Evolutionary conservation across 805 yeast genomes (phyloP).

Genomic region (Kluyveromyces lactis): DNA sequence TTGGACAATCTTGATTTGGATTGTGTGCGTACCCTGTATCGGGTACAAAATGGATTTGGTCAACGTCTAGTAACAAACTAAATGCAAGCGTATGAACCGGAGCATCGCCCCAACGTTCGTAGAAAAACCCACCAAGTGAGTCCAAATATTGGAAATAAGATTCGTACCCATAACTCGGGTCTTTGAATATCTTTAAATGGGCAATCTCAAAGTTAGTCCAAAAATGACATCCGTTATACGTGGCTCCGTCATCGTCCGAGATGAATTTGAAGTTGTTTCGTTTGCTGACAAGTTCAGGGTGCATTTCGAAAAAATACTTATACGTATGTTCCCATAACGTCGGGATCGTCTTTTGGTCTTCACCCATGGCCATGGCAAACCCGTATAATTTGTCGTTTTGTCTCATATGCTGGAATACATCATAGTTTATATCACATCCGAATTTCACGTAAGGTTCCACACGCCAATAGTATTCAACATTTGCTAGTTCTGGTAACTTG

Average conservation of each 20-base stretch:
- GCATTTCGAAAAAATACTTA: conserved; percentile 43
- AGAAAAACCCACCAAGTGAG: conserved; percentile 69
- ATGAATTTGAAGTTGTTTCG: conserved; percentile 60
- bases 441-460: conserved; percentile 68
- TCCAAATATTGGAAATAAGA: conserved; percentile 60
- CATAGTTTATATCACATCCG: conserved; percentile 64
- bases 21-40: conserved; percentile 72
- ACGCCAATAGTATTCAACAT: conserved; percentile 72
- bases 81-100: conserved; percentile 80
- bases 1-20: conserved; percentile 74
- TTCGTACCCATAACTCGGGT: conserved; percentile 46
- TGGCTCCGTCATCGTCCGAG: conserved; percentile 39
- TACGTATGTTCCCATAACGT: conserved; percentile 62
- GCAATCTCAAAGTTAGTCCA: conserved; percentile 89
- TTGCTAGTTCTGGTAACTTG: conserved; percentile 50
- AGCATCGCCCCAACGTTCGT: conserved; percentile 29
- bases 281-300: conserved; percentile 50
- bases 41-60: conserved; percentile 75
- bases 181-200: conserved; percentile 71
- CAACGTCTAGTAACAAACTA: conserved; percentile 59
- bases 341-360: conserved; percentile 53
- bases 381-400: conserved; percentile 66
- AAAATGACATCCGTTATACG: conserved; percentile 61
- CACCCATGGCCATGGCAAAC: conserved; percentile 60
- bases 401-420: conserved; percentile 67